Evolutionary conservation across 768 basidiomycete species (phyloP).

Genomic region (Omphalotus guepiniiformis): DNA sequence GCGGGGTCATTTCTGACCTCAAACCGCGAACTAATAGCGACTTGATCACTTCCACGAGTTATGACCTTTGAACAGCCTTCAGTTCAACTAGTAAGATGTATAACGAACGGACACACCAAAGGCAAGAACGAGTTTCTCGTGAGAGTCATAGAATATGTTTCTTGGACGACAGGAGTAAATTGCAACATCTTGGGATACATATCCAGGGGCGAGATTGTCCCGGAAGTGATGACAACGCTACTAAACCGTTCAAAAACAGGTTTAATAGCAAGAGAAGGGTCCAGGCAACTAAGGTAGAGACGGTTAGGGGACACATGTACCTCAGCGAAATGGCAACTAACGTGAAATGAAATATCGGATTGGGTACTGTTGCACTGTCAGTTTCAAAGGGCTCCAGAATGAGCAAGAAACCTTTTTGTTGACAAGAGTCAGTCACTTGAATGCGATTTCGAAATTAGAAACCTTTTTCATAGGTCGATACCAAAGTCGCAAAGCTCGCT

Average conservation of each 20-base stretch:
- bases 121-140: slow-evolving; percentile 96
- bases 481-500: slow-evolving; percentile 92
- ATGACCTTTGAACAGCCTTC: slow-evolving; percentile 62
- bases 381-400: slow-evolving; percentile 99
- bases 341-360: slow-evolving; percentile 98
- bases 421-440: slow-evolving; percentile 3
- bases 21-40: slow-evolving; percentile 96
- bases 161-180: slow-evolving; percentile 94
- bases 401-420: slow-evolving; percentile 87
- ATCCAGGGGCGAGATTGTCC: slow-evolving; percentile 96
- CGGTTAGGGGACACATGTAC: neutral
- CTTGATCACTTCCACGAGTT: slow-evolving; percentile 96
- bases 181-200: slow-evolving; percentile 99
- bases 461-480: slow-evolving; percentile 98
- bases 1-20: slow-evolving; percentile 99
- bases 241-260: slow-evolving; percentile 98
- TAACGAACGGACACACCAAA: slow-evolving; percentile 43
- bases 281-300: slow-evolving; percentile 68
- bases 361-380: slow-evolving; percentile 96
- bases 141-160: slow-evolving; percentile 97
- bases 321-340: slow-evolving; percentile 29
- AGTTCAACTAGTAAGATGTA: neutral
- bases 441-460: slow-evolving; percentile 8
- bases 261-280: slow-evolving; percentile 95
- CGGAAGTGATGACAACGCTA: slow-evolving; percentile 97